These are phyloP conservation scores for Kregervanrija delftensis DNA, from an alignment of 805 yeast genomes.

Conservation along the genomic window DNA sequence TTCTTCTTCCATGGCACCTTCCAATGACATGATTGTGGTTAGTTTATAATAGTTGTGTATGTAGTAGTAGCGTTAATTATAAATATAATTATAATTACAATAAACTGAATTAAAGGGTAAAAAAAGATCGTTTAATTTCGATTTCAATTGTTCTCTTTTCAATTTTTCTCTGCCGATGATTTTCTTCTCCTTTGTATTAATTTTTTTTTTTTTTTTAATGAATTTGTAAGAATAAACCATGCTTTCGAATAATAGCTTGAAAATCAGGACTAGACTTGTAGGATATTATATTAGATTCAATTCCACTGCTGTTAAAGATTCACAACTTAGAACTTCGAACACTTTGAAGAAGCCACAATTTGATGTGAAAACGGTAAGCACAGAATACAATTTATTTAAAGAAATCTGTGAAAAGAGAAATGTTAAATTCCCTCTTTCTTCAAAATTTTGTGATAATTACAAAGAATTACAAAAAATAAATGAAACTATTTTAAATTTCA, in stretches of 20 bases:
- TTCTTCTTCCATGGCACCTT: slow-evolving; percentile 29
- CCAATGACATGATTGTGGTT: slow-evolving; percentile 22
- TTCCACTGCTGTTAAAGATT: slow-evolving; percentile 1
- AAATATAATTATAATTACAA: too few species aligned
- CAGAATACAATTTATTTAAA: slow-evolving; percentile 21
- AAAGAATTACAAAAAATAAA: slow-evolving; percentile 7
- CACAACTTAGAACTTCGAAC: slow-evolving; percentile 19
- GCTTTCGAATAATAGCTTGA: too few species aligned
- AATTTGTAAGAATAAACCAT: too few species aligned
- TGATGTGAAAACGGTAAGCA: slow-evolving; percentile 28
- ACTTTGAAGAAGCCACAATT: slow-evolving; percentile 28
- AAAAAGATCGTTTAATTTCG: too few species aligned
- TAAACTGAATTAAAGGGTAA: too few species aligned
- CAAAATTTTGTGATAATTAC: slow-evolving; percentile 17
- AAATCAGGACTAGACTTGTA: too few species aligned
- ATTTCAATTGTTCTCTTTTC: too few species aligned
- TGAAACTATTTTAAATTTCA: slow-evolving; percentile 13
- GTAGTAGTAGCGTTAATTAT: neutral
- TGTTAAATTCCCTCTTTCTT: slow-evolving; percentile 19
- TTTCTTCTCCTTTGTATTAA: too few species aligned
- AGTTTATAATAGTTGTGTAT: neutral
- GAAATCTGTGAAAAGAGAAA: slow-evolving; percentile 29
- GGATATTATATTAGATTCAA: neutral
- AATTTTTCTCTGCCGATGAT: too few species aligned
- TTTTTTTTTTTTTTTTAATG: too few species aligned